These are phyloP conservation scores for Mycena epipterygia DNA, from an alignment of 768 basidiomycete genomes.

Conservation along the genomic window DNA sequence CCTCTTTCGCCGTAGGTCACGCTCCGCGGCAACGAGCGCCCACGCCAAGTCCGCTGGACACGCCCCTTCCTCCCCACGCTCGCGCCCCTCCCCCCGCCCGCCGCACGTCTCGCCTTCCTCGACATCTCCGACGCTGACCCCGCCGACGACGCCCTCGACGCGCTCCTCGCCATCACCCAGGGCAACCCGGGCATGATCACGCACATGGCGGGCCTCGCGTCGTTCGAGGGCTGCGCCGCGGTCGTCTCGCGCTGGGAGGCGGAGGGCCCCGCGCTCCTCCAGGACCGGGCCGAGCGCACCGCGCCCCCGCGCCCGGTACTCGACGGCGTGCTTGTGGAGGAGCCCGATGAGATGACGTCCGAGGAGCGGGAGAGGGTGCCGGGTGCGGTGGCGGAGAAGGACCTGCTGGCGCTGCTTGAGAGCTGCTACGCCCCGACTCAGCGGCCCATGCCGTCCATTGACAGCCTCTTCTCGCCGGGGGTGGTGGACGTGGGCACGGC, in stretches of 20 bases:
- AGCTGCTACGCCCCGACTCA: not conserved
- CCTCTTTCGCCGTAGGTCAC: constrained; percentile 19
- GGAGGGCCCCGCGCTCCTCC: constrained; percentile 22
- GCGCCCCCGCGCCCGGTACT: not conserved
- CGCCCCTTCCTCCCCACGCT: constrained; percentile 33
- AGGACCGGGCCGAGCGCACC: constrained; percentile 1
- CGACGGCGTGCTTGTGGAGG: not conserved
- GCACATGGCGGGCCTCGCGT: constrained; percentile 25
- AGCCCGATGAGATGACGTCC: constrained; percentile 21
- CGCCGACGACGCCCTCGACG: constrained; percentile 15
- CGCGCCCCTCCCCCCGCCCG: constrained; percentile 3
- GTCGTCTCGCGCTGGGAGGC: constrained; percentile 26
- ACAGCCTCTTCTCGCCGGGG: not conserved
- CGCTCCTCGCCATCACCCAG: constrained; percentile 25
- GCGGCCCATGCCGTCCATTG: constrained; percentile 9
- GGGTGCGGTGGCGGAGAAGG: not conserved
- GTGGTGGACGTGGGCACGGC: too few species aligned
- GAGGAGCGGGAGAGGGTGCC: not conserved
- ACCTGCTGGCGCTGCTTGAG: not conserved
- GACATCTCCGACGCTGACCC: constrained; percentile 33
- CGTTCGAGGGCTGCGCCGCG: constrained; percentile 33
- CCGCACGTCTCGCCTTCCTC: constrained; percentile 31
- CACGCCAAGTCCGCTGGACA: constrained; percentile 34
- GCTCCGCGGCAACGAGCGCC: constrained; percentile 26
- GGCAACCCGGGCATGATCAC: constrained; percentile 4